A percentile compares a stretch with the other conserved stretches of the same genome.
These are phyloP conservation scores for Anacardium occidentale DNA, from an alignment of 345 rosid genomes.

Conservation along the genomic window DNA sequence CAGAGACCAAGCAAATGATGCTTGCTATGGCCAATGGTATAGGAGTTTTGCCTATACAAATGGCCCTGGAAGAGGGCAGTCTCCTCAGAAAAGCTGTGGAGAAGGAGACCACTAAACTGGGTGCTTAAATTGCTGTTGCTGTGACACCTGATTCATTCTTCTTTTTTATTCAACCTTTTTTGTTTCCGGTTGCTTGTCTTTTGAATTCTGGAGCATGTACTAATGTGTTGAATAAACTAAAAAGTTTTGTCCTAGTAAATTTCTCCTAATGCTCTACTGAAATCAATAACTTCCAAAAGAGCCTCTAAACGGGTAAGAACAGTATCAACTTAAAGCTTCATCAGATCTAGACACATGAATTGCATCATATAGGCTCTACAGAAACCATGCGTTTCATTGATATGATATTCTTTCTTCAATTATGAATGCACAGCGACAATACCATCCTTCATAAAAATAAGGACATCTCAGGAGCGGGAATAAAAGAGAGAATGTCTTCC, in stretches of 20 bases:
- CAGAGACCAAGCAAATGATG: conserved; percentile 46
- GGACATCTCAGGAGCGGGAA: conserved; percentile 78
- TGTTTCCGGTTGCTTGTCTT: not conserved
- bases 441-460: conserved; percentile 50
- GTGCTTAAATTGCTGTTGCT: conserved; percentile 7
- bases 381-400: conserved; percentile 8
- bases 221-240: not conserved
- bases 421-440: not conserved
- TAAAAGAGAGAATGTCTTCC: conserved; percentile 64
- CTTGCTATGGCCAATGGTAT: conserved; percentile 48
- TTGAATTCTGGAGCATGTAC: not conserved
- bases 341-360: not conserved
- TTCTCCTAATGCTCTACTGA: not conserved
- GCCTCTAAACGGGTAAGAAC: not conserved
- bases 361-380: not conserved
- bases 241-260: not conserved
- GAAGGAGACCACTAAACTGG: conserved; percentile 26
- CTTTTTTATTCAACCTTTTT: not conserved
- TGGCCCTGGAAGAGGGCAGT: conserved; percentile 50
- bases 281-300: not conserved
- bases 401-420: not conserved
- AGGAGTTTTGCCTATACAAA: conserved; percentile 50
- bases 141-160: not conserved
- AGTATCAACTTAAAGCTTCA: too few species aligned
- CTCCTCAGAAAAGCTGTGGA: conserved; percentile 49